Evolutionary conservation across 345 rosid genomes (phyloP), one percentile per base, ranked within the genome.

Genomic region (Eucalyptus dawsonii): DNA sequence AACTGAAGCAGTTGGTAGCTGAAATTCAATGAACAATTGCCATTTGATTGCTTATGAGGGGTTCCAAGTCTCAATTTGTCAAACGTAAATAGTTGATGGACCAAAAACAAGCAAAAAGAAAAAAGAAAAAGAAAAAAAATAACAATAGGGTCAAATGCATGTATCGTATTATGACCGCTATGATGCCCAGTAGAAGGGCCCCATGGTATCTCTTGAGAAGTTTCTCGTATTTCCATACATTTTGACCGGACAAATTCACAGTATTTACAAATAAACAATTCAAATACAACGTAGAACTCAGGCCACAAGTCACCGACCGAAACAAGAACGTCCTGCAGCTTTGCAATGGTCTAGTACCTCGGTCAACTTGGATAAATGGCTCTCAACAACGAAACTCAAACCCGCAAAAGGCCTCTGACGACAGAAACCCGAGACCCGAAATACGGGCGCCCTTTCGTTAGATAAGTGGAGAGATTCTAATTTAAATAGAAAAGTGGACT

Each of bases 121-220:
- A 0, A 1, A 6, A 12, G 0, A 40, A 40, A 40, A 1, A 7
- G 1, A 4, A 3, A 11, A 13, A n/a, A n/a, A 27, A 29, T 31
- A 29, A 65, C 37, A 29, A 65, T 14, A n/a, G 72, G 37, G 37
- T 65, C 72, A 14, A 65, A 6, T 25, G 31, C 0, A 12, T 11
- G 31, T 60, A 60, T 11, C 31, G 67, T 60, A 0, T 60, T 27
- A 60, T 22, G 67, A 60, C 67, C 31, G 31, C 31, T 60, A 60
- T 25, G 67, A 60, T 60, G 67, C 15, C n/a, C 31, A 0, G 4
- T 0, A 25, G 0, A 60, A 25, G 31, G 67, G 31, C 7, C n/a
- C 67, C 31, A 11, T 22, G n/a, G 67, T 25, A 15, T 0, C 67
- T 58, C 24, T 27, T 29, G 69, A 27, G 69, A 4, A 60, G 69